phyloP scores from a whole-genome alignment of 441 rosid genomes.

The Pelargonium citronellum region DNA sequence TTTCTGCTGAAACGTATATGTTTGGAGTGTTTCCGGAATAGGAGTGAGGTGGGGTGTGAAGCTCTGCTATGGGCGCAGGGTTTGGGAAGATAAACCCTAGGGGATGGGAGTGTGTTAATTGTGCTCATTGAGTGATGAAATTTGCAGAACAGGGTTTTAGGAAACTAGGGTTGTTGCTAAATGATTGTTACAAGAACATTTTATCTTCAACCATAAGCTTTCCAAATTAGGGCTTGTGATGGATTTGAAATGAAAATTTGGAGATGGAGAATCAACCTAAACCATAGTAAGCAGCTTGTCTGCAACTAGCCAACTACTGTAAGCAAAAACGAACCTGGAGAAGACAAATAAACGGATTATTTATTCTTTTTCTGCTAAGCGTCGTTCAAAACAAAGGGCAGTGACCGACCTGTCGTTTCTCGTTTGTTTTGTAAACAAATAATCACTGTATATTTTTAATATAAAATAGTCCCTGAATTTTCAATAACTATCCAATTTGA shows the following conservation, averaged over 20 bases:
- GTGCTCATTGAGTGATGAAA: slow-evolving; percentile 38
- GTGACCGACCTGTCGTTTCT: too few species aligned
- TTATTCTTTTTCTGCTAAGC: too few species aligned
- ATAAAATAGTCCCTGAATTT: too few species aligned
- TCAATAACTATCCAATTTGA: too few species aligned
- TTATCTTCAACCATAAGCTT: neutral
- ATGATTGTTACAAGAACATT: neutral
- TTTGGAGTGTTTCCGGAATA: slow-evolving; percentile 18
- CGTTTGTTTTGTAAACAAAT: too few species aligned
- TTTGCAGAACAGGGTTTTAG: neutral
- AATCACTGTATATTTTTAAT: too few species aligned
- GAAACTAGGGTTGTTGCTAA: slow-evolving; percentile 10
- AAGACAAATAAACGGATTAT: neutral
- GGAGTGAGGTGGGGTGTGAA: slow-evolving; percentile 10
- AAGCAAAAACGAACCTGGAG: neutral
- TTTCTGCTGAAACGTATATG: slow-evolving; percentile 28
- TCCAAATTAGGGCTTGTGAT: neutral
- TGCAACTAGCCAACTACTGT: neutral
- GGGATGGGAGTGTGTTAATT: slow-evolving; percentile 40
- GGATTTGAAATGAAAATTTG: neutral
- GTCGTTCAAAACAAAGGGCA: too few species aligned
- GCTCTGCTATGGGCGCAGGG: slow-evolving; percentile 16
- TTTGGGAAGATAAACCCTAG: slow-evolving; percentile 42
- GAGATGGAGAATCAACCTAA: neutral
- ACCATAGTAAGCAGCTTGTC: neutral